Evolutionary conservation across 306 rosid genomes (phyloP), one percentile per base, ranked within the genome.

Genomic region (Vigna mungo): DNA sequence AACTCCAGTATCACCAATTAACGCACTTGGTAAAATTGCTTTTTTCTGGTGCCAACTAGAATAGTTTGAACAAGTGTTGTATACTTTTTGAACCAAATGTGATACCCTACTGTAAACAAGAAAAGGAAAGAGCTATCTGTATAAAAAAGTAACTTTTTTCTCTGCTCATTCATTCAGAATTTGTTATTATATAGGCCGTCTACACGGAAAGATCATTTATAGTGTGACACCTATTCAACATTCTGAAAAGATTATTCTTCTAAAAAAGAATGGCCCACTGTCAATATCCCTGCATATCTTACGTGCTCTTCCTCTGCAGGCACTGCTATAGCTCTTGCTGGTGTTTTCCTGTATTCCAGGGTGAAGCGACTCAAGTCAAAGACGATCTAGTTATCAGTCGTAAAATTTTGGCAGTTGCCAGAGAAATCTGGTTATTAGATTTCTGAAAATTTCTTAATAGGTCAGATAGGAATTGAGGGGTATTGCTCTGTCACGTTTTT

Each of bases 301-400:
- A 15, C 59, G 51, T 46, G 43, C 30, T 68, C 69, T 68, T 80
- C 11, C 53, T 46, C 46, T 83, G 68, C 89, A 96, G 99, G 99
- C 13, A 96, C 99, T 56, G 98, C 88, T 64, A 27, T 92, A 61
- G 99, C 98, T 9, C 98, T 96, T 71, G 80, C 94, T 1, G 98
- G 99, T 61, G 99, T 92, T 85, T 92, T 96, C 85, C 79, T 96
- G 47, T 96, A 96, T 81, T 96, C 99, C 11, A 91, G 94, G 81
- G 96, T 87, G 87, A 91, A 83, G 84, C 79, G 90, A 78, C 85
- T 92, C 48, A 92, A 92, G 90, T 82, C 96, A 1, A 90, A 93
- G 88, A 82, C 86, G 2, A 85, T 86, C 65, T 92, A 84, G 87
- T 80, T 62, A 54, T 41, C 46, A 44, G 2, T 39, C 54, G 44